A percentile compares a stretch with the other conserved stretches of the same genome.
These are phyloP conservation scores for Yarrowia sp. DNA, from an alignment of 805 yeast genomes.

Conservation along the genomic window DNA sequence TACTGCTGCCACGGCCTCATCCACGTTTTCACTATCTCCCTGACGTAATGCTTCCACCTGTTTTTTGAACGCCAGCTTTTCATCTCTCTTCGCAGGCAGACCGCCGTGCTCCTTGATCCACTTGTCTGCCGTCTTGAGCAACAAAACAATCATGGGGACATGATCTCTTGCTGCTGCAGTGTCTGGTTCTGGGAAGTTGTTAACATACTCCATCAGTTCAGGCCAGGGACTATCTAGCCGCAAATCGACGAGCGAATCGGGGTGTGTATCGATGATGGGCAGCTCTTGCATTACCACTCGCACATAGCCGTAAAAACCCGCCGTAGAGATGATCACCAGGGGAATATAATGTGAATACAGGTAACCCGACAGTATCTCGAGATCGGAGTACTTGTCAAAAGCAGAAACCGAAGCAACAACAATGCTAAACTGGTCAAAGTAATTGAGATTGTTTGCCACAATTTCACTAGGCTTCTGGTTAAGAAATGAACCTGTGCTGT, in stretches of 20 bases:
- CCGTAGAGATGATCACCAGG: slow-evolving; percentile 57
- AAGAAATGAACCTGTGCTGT: slow-evolving; percentile 54
- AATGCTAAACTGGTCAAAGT: slow-evolving; percentile 60
- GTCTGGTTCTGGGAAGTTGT: slow-evolving; percentile 54
- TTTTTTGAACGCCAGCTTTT: slow-evolving; percentile 53
- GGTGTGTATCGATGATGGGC: slow-evolving; percentile 78
- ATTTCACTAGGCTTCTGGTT: neutral
- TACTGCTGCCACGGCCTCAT: slow-evolving; percentile 58
- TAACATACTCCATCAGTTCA: slow-evolving; percentile 61
- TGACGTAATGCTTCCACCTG: slow-evolving; percentile 54
- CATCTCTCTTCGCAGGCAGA: slow-evolving; percentile 51
- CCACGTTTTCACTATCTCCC: slow-evolving; percentile 56
- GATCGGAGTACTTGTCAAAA: slow-evolving; percentile 41
- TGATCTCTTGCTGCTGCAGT: slow-evolving; percentile 59
- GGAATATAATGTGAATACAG: slow-evolving; percentile 61
- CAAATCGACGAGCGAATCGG: slow-evolving; percentile 66
- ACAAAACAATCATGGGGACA: slow-evolving; percentile 71
- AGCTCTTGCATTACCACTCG: slow-evolving; percentile 62
- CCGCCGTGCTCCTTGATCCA: slow-evolving; percentile 51
- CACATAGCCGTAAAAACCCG: slow-evolving; percentile 72
- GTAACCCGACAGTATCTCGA: slow-evolving; percentile 49
- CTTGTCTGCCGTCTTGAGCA: slow-evolving; percentile 59
- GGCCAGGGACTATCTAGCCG: slow-evolving; percentile 76
- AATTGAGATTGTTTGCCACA: slow-evolving; percentile 41
- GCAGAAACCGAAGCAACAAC: slow-evolving; percentile 56